Conservation (phyloP, 2,329 filamentous ascomycete species). For the Xylariaceae sp. region DNA sequence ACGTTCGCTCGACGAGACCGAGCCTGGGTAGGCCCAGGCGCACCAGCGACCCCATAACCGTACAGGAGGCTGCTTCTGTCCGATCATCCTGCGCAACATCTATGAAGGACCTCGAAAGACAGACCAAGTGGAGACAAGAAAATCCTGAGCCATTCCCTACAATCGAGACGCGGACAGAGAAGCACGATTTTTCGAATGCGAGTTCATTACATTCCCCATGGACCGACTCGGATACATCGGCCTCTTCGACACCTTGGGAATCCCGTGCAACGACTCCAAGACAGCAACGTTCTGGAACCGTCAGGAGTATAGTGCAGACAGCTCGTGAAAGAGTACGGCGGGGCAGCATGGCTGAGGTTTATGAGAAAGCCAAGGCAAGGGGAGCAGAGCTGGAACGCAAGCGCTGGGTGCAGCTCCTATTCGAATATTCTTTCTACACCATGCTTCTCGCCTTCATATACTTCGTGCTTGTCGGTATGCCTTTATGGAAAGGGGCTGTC, state of each 20-base stretch:
- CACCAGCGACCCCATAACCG: constrained; percentile 1
- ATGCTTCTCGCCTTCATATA: constrained; percentile 36
- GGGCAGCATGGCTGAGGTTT: constrained; percentile 9
- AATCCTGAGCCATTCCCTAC: background rate
- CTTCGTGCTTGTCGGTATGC: constrained; percentile 40
- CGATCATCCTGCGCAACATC: background rate
- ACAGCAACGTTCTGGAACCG: constrained; percentile 1
- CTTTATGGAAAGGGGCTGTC: constrained; percentile 40
- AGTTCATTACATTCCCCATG: background rate
- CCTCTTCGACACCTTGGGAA: background rate
- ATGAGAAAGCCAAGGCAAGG: constrained; percentile 14
- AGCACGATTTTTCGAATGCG: background rate
- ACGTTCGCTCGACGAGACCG: too few species aligned
- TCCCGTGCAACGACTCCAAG: too few species aligned
- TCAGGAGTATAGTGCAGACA: constrained; percentile 4
- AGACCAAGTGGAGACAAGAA: background rate
- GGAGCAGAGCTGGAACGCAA: constrained; percentile 13
- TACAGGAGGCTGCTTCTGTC: constrained; percentile 1
- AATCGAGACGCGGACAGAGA: too few species aligned
- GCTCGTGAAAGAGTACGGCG: constrained; percentile 3
- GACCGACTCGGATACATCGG: background rate
- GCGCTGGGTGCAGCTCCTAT: constrained; percentile 16
- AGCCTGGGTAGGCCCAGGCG: background rate
- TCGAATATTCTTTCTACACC: constrained; percentile 14
- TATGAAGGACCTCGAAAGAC: background rate